Percentiles rank a stretch among this genome's conserved stretches.
These are phyloP conservation scores for Desmodesmus armatus DNA, from an alignment of 139 green algal genomes.

Conservation along the genomic window DNA sequence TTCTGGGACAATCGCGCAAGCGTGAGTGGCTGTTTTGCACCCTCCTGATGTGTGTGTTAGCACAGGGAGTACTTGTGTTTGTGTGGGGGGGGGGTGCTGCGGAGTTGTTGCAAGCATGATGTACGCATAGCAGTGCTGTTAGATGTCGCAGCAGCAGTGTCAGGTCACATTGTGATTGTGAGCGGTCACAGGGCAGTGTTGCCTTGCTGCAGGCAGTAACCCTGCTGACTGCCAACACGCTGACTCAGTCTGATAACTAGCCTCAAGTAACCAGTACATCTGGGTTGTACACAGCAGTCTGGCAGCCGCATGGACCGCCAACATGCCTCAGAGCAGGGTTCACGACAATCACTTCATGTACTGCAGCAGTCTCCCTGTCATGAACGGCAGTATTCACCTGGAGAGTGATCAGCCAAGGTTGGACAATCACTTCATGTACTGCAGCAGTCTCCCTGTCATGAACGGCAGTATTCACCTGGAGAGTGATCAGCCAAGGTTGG, in stretches of 20 bases:
- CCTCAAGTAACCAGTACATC: too few relatives aligned
- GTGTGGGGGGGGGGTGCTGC: too few relatives aligned
- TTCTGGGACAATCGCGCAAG: conserved; percentile 28
- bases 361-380: not conserved
- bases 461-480: not conserved
- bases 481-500: not conserved
- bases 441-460: not conserved
- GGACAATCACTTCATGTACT: not conserved
- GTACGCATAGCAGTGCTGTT: not conserved
- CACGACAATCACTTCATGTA: not conserved
- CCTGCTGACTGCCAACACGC: too few relatives aligned
- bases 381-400: not conserved
- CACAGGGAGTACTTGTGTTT: too few relatives aligned
- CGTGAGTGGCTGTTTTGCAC: conserved; percentile 25
- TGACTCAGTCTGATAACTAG: too few relatives aligned
- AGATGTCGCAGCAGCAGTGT: not conserved
- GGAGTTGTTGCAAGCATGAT: not conserved
- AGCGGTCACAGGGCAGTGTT: not conserved
- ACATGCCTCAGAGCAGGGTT: not conserved
- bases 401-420: not conserved
- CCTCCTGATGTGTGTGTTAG: too few relatives aligned
- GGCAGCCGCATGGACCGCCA: too few relatives aligned
- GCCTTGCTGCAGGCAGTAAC: not conserved
- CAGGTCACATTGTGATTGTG: not conserved
- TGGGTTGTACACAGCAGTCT: too few relatives aligned